Base-by-base conservation (phyloP, 176 grass and related monocot species). In the Cocos nucifera region DNA sequence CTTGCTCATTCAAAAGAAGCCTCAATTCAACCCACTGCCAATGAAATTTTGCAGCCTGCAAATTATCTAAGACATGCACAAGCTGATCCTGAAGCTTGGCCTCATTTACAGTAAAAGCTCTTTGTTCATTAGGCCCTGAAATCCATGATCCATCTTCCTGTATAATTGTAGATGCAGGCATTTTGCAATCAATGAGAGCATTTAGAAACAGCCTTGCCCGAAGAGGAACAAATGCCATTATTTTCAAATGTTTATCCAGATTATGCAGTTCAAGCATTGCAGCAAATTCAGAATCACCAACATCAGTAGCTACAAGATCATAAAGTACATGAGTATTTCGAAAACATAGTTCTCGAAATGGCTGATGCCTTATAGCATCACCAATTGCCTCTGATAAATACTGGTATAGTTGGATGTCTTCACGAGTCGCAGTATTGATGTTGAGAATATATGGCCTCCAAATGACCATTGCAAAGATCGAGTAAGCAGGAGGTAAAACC, bases 11-110 rank as follows among this genome's bases (percentile, higher is more conserved):
- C 78, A 98, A 85, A 78, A 98, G 94, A 65, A 98, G 79, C 55
- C 88, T 82, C 79, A 98, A 85, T 65, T 98, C 84, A 64, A 98
- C 84, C 94, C 94, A 98, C 61, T 98, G 94, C 94, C 94, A 98
- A 78, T 93, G 94, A 53, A 98, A 98, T 49, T 93, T 98, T 59
- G 94, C 94, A 66, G 94, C 84, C 66, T 98, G 94, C 18, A 98
- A 73, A 51, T 78, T 83, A 78, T 98, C 88, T 19, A 98, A 83
- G 65, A 92, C 66, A 70, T 93, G 94, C 44, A 89, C 61, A 76
- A 98, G 88, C 58, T 85, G 83, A 48, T 98, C 88, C 5, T 58
- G 78, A 56, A 86, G 73, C 75, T 89, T 93, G 57, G 71, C 61
- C 64, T 86, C 88, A 55, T 70, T 98, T 50, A 86, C 75, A 35